Evolutionary conservation across 768 basidiomycete species (phyloP), one percentile per base, ranked within the genome.

Genomic region (Panellus pusillus): DNA sequence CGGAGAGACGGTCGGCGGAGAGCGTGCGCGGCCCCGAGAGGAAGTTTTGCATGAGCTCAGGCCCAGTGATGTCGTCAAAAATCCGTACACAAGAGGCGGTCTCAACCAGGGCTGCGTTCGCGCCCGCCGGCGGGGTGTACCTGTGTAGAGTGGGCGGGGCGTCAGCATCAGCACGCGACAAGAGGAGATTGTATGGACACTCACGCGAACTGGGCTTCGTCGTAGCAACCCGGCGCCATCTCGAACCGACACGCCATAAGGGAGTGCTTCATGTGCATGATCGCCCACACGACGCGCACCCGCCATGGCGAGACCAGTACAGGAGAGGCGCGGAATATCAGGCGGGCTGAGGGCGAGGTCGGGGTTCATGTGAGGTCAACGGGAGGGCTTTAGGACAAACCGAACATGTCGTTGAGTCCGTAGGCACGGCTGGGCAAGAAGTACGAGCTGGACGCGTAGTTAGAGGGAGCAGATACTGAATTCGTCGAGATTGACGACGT

Each of bases 11-110:
- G 0, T 73, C 59, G 57, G 75, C 70, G 1, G 77, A 79, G 6
- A 85, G 68, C 1, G 74, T 78, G 5, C 81, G 76, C 0, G 77
- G 69, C 2, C 81, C 83, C 59, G 82, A 83, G 41, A 84, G 71
- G 61, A 79, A 83, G 1, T 56, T 52, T 32, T 77, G 70, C 48
- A 83, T 72, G 15, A 81, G 67, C 44, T 68, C 70, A 67, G 57
- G 4, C 6, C 47, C 42, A 6, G 37, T 29, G 15, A 45, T 32
- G 17, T 52, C 47, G 47, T 44, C n/a, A 29, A 9, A 36, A 9
- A 52, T 12, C 18, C 44, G 35, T 15, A 52, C 48, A 12, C 9
- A 17, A 0, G 35, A 53, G n/a, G 70, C 68, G 2, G 81, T 80
- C 9, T 70, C 66, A 1, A 54, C 44, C 19, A 81, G 63, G 0